Base-by-base conservation (phyloP, 192 early-diverging fungal species). In the Entophlyctis luteolus region DNA sequence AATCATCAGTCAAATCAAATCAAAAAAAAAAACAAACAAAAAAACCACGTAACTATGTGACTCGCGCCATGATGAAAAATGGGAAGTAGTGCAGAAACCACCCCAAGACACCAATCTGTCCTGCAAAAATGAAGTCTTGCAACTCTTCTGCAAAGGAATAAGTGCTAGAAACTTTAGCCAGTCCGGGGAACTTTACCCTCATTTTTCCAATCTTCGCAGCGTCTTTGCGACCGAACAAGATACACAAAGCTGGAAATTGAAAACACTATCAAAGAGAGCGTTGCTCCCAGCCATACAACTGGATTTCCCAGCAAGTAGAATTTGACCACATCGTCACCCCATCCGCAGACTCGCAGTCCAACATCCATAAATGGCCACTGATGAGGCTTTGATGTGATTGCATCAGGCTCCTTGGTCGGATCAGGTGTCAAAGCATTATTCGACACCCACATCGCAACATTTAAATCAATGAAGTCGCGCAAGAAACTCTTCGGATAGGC, bases 351-450 rank as follows among this genome's bases (percentile, higher is more conserved):
- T 42, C 96, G 84, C 48, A 97, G 75, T 10, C 97, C 97, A 39
- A 92, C 87, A n/a, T 82, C 76, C 72, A 91, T 70, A 3, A 96
- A 70, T 28, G 94, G 97, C 95, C 95, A 99, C 56, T 98, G 89
- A 29, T 70, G 78, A 0, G 97, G 94, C 39, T 65, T 48, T 14
- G 93, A 95, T 16, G 90, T 85, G 2, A 98, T 62, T 0, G 68
- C 59, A 68, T 95, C 95, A 35, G 78, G 78, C 66, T 91, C 85
- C 75, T 94, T 95, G 73, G 96, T 92, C n/a, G 88, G 89, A 68
- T 97, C 91, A 0, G 92, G 92, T 45, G 91, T 82, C 65, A 99
- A 77, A 5, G 93, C 95, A 71, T 98, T 99, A 81, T 99, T 99
- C 10, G 89, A 87, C 0, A 86, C 88, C 87, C 92, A 95, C 96